Conservation (phyloP, 2,329 filamentous ascomycete genomes). For the Penicillium sp. region DNA sequence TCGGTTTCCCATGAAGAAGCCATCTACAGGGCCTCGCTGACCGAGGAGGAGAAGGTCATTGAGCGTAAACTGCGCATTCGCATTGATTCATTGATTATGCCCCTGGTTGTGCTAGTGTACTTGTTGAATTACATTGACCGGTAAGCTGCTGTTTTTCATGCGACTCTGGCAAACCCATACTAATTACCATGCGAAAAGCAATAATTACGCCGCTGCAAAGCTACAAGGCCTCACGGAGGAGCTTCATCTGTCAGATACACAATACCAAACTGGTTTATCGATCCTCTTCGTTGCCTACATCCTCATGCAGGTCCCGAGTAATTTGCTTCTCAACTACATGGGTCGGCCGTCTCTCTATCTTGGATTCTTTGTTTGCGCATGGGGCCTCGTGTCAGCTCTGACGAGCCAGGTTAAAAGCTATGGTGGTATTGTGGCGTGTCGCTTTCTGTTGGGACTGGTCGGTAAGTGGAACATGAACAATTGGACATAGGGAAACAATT, state of each 20-base stretch:
- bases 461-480: slow-evolving; percentile 21
- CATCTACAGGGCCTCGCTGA: slow-evolving; percentile 17
- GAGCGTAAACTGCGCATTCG: slow-evolving; percentile 39
- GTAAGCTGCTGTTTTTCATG: slow-evolving; percentile 18
- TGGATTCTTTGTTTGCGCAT: slow-evolving; percentile 47
- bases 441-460: slow-evolving; percentile 48
- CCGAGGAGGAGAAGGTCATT: slow-evolving; percentile 34
- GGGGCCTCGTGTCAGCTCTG: slow-evolving; percentile 48
- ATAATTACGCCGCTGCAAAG: slow-evolving; percentile 50
- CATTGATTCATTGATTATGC: slow-evolving; percentile 42
- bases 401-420: slow-evolving; percentile 47
- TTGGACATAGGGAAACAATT: not conserved
- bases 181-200: slow-evolving; percentile 24
- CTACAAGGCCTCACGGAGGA: slow-evolving; percentile 45
- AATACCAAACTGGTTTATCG: slow-evolving; percentile 46
- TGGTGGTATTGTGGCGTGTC: slow-evolving; percentile 45
- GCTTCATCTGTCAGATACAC: slow-evolving; percentile 32
- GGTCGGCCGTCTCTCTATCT: slow-evolving; percentile 46
- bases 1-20: slow-evolving; percentile 23
- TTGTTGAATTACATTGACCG: slow-evolving; percentile 47
- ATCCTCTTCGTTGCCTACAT: slow-evolving; percentile 50
- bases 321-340: slow-evolving; percentile 44
- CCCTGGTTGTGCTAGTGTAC: slow-evolving; percentile 42
- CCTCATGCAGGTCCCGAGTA: slow-evolving; percentile 50
- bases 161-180: no score